Conservation (phyloP, 2,329 filamentous ascomycete genomes). For the Phialemoniopsis sp. region DNA sequence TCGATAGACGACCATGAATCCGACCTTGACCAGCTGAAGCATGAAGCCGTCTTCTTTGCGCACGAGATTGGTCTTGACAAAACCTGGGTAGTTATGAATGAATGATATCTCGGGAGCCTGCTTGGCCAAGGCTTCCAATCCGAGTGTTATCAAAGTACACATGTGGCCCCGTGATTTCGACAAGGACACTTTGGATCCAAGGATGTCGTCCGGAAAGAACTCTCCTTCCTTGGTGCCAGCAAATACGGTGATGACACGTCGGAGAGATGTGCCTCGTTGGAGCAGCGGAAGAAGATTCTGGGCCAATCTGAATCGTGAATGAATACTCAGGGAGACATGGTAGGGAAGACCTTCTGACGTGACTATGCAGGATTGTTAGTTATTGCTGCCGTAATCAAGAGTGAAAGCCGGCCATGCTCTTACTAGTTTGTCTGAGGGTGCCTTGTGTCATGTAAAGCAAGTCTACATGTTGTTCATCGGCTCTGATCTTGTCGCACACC, state of each 20-base stretch:
- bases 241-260: slow-evolving; percentile 49
- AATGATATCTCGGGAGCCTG: slow-evolving; percentile 36
- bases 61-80: slow-evolving; percentile 25
- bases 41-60: slow-evolving; percentile 13
- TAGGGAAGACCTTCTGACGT: slow-evolving; percentile 53
- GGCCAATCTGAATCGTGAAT: slow-evolving; percentile 54
- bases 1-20: no score
- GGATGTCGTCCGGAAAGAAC: slow-evolving; percentile 39
- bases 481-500: slow-evolving; percentile 42
- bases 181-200: slow-evolving; percentile 30
- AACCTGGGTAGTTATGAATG: slow-evolving; percentile 31
- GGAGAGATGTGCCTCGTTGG: slow-evolving; percentile 32
- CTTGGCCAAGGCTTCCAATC: slow-evolving; percentile 41
- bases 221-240: slow-evolving; percentile 46
- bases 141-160: slow-evolving; percentile 44
- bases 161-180: slow-evolving; percentile 37
- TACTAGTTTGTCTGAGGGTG: no score
- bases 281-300: slow-evolving; percentile 54
- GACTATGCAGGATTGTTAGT: no score
- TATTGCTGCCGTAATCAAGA: no score
- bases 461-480: slow-evolving; percentile 44
- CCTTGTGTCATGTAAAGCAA: slow-evolving; percentile 6
- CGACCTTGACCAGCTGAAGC: slow-evolving; percentile 13
- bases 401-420: no score
- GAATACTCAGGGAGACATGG: slow-evolving; percentile 46